Evolutionary conservation across 176 grass and related monocot genomes (phyloP).

Genomic region (maize (Zea mays)): DNA sequence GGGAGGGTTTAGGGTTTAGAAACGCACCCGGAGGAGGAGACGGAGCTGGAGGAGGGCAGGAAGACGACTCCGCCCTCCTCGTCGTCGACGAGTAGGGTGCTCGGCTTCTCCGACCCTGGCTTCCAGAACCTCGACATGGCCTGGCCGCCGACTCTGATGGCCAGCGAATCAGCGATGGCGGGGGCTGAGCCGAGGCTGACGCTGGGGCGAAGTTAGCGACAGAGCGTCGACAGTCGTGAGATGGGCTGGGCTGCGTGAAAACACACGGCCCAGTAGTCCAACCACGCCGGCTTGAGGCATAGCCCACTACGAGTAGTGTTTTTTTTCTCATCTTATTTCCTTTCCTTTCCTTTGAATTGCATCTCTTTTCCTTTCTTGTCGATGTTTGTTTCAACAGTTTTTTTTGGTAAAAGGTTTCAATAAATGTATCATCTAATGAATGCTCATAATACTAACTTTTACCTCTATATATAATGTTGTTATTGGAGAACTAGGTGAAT

Average conservation of each 20-base stretch:
- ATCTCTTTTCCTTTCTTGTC: neutral
- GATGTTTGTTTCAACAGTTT: too few species aligned
- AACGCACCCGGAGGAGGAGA: constrained; percentile 72
- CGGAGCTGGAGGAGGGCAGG: constrained; percentile 42
- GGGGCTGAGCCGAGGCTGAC: neutral
- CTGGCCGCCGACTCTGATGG: constrained; percentile 5
- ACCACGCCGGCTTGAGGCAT: too few species aligned
- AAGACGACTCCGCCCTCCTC: constrained; percentile 88
- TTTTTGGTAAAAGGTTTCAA: too few species aligned
- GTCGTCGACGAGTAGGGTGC: constrained; percentile 69
- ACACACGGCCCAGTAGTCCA: neutral
- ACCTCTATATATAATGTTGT: neutral
- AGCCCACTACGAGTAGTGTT: neutral
- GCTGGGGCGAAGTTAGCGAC: neutral
- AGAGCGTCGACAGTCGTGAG: neutral
- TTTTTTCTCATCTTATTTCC: neutral
- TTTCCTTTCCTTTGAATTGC: too few species aligned
- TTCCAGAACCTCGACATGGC: constrained; percentile 81
- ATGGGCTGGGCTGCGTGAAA: neutral
- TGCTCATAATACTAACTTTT: too few species aligned
- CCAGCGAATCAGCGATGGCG: neutral
- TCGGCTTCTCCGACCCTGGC: constrained; percentile 72
- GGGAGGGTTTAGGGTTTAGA: constrained; percentile 42
- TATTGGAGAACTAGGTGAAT: too few species aligned
- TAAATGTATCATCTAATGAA: too few species aligned